Conservation (phyloP, 306 rosid species). For the Casuarina equisetifolia region DNA sequence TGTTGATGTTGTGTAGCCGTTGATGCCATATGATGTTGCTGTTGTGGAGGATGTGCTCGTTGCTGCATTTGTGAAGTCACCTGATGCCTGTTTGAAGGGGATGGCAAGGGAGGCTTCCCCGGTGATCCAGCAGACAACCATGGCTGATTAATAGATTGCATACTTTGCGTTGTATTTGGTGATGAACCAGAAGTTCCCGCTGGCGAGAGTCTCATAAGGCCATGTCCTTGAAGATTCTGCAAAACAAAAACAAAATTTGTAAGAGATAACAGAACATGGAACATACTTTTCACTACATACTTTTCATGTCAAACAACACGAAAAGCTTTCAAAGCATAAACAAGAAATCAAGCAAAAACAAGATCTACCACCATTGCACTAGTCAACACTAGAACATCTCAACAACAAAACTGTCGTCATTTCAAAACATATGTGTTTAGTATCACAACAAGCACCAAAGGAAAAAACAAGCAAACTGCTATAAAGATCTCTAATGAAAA, state of each 20-base stretch:
- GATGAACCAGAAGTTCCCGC: conserved; percentile 62
- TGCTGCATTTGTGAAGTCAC: conserved; percentile 65
- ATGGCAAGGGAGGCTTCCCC: conserved; percentile 92
- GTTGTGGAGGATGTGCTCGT: conserved; percentile 65
- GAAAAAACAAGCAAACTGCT: not conserved
- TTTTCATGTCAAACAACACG: not conserved
- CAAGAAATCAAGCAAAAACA: conserved; percentile 4
- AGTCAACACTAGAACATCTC: not conserved
- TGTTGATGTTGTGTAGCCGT: conserved; percentile 30
- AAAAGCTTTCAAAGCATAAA: conserved; percentile 1
- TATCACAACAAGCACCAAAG: not conserved
- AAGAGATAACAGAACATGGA: conserved; percentile 2
- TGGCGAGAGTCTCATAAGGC: conserved; percentile 63
- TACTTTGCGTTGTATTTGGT: conserved; percentile 58
- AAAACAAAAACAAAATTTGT: conserved; percentile 22
- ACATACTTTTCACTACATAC: not conserved
- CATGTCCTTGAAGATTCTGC: conserved; percentile 85
- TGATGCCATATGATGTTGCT: conserved; percentile 38
- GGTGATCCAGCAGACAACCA: conserved; percentile 83
- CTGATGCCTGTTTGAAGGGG: conserved; percentile 78
- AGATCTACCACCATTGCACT: not conserved
- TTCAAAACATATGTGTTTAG: not conserved
- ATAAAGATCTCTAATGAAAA: not conserved
- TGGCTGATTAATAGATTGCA: conserved; percentile 77
- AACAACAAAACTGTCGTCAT: not conserved